Percentiles rank a stretch among this genome's conserved stretches.
Evolutionary conservation across 768 basidiomycete species (phyloP).

Genomic region (Boletus sp.): DNA sequence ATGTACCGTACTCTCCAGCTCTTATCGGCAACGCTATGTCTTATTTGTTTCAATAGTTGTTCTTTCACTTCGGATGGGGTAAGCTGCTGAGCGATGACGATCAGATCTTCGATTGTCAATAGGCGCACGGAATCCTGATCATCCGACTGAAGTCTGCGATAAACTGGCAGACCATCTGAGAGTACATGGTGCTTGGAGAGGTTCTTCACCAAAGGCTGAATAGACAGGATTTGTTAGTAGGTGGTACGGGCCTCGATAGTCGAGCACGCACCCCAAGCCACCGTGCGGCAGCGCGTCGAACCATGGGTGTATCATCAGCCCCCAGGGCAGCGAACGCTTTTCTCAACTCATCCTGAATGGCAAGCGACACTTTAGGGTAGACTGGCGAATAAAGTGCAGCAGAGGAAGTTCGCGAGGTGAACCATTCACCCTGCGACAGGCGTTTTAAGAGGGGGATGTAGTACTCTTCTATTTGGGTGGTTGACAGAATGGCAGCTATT

Average conservation of each 20-base stretch:
- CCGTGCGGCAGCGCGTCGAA: constrained; percentile 91
- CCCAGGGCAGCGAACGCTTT: constrained; percentile 80
- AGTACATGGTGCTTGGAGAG: constrained; percentile 78
- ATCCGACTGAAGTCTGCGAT: constrained; percentile 89
- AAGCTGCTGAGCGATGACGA: constrained; percentile 84
- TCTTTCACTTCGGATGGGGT: constrained; percentile 88
- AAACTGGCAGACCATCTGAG: constrained; percentile 85
- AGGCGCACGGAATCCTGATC: constrained; percentile 98
- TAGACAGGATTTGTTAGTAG: constrained; percentile 10
- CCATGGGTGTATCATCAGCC: constrained; percentile 98
- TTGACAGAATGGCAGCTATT: constrained; percentile 73
- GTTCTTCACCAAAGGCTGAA: constrained; percentile 73
- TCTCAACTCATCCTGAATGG: constrained; percentile 82
- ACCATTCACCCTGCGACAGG: constrained; percentile 94
- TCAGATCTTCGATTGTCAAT: constrained; percentile 92
- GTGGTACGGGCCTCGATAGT: neutral
- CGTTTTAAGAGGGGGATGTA: constrained; percentile 91
- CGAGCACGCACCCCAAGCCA: constrained; percentile 83
- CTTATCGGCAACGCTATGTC: constrained; percentile 87
- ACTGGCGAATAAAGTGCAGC: constrained; percentile 91
- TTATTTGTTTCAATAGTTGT: constrained; percentile 82
- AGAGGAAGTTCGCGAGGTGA: constrained; percentile 94
- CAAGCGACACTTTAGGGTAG: constrained; percentile 72
- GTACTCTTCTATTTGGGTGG: constrained; percentile 78
- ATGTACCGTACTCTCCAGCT: constrained; percentile 99